Evolutionary conservation across 2,329 filamentous ascomycete genomes (phyloP), one percentile per base, ranked within the genome.

Genomic region (Penicillium sp.): DNA sequence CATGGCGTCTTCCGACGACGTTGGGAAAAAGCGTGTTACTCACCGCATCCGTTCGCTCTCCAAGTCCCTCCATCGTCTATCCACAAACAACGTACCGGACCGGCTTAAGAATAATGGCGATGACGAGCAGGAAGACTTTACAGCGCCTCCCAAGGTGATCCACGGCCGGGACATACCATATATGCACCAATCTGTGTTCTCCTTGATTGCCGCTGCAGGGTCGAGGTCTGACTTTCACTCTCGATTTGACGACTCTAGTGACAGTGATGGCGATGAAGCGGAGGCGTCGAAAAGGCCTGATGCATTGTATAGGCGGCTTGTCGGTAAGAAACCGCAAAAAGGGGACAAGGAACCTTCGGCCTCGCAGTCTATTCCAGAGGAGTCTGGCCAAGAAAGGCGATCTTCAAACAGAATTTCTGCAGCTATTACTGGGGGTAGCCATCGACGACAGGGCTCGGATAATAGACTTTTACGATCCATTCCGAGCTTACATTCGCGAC

Each of bases 151-250:
- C n/a, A 65, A 62, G 33, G 67, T 64, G 42, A 71, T 72, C n/a
- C 66, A 68, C 35, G 74, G 74, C 56, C 70, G 74, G 52, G 74
- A 77, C 45, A 68, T 77, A 48, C 74, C 80, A 59, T 90, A 91
- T 67, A 90, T 96, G 86, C 94, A 96, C 72, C 92, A 96, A 78
- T 95, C 90, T 62, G 87, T 97, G 55, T 96, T 97, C 71, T 91
- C 91, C 54, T 84, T 97, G 74, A 92, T 97, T 63, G 90, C 92
- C 6, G 90, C 91, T 16, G 91, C 91, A 38, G 90, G 91, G 6
- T 92, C 90, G 28, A 85, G 85, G 58, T 86, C 89, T 52, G 88
- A 95, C 73, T 91, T 95, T 68, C 87, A 90, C 71, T 83, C 89
- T 58, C 84, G 89, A 38, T 93, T 94, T 71, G 88, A 91, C 66